Base-by-base conservation (phyloP, 2,329 filamentous ascomycete genomes). In the Geoglossum cookeanum region DNA sequence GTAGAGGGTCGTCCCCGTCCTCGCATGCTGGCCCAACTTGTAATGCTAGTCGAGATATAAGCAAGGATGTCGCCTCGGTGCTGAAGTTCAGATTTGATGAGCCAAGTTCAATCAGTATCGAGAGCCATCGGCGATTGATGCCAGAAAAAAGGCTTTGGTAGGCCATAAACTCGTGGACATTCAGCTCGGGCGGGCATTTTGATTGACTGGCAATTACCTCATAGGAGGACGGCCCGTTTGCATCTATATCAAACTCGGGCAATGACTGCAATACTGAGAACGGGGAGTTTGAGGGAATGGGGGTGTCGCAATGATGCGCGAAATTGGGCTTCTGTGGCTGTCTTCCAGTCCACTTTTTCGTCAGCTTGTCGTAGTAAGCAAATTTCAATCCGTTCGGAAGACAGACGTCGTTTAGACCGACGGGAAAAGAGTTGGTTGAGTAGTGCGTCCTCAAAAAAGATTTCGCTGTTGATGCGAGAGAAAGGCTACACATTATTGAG, bases 11-110 rank as follows among this genome's bases (percentile, higher is more conserved):
- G 2, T n/a, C 17, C 22, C 61, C 37, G 0, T 62, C 55, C 54
- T 3, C 22, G 22, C 22, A 68, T 63, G 22, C 64, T 62, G 80
- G 79, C 0, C 84, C 84, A 1, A 71, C 73, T 60, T 85, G 76
- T 0, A 76, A 60, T 0, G 74, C 68, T 0, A 85, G 67, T 7
- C 78, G 75, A 1, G 68, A 67, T 0, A 86, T 22, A 63, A 0
- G 84, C 61, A 0, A 22, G 32, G 17, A 15, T 32, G 22, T 33
- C 0, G 74, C 70, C 33, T 78, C 72, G 0, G 72, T 74, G 33
- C 76, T 78, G 59, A 85, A 78, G 60, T 84, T 84, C 2, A 87
- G 55, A 59, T 53, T 78, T 66, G 75, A 72, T 0, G 74, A 72
- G 0, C 70, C 76, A 2, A 81, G 62, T 59, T 80, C 76, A 0